Percentiles rank a stretch among this genome's conserved stretches.
Evolutionary conservation across 179 eudicot species (phyloP).

Genomic region (Beta macrorhiza): DNA sequence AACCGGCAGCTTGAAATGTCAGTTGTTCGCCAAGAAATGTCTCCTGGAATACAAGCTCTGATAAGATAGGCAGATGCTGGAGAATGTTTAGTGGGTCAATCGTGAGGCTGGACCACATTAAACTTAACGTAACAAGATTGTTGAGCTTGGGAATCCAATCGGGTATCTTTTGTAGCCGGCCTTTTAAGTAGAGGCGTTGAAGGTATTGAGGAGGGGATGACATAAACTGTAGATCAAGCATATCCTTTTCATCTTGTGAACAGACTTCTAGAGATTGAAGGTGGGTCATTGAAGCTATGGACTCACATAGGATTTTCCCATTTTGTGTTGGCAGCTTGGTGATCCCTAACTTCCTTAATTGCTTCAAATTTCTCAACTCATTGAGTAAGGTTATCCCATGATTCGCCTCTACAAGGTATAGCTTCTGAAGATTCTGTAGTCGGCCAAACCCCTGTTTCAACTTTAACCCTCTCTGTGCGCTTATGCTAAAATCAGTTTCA

Average conservation of each 20-base stretch:
- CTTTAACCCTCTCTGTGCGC: not conserved
- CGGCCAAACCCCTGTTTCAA: slow-evolving; percentile 11
- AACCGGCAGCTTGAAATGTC: slow-evolving; percentile 2
- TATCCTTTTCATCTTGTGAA: slow-evolving; percentile 14
- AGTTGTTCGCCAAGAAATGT: slow-evolving; percentile 10
- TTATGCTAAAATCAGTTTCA: slow-evolving; percentile 18
- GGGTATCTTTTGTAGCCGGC: slow-evolving; percentile 24
- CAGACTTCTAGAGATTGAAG: slow-evolving; percentile 20
- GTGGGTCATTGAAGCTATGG: slow-evolving; percentile 11
- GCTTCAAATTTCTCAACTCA: slow-evolving; percentile 19
- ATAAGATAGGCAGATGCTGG: slow-evolving; percentile 22
- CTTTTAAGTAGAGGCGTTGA: slow-evolving; percentile 25
- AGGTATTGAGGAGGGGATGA: slow-evolving; percentile 12
- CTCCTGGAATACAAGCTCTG: slow-evolving; percentile 20
- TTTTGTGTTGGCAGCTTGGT: slow-evolving; percentile 9
- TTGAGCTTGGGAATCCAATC: slow-evolving; percentile 22
- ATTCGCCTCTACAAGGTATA: slow-evolving; percentile 19
- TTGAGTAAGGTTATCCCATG: not conserved
- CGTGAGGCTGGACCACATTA: slow-evolving; percentile 26
- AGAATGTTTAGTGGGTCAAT: slow-evolving; percentile 14
- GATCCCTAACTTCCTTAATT: slow-evolving; percentile 21
- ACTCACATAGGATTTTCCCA: not conserved
- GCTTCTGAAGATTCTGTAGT: slow-evolving; percentile 13
- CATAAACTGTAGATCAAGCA: slow-evolving; percentile 11
- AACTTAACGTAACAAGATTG: slow-evolving; percentile 20